Percentiles rank a stretch among this genome's conserved stretches.
Conservation (phyloP, 305 asterid genomes). For the Fraxinus nigra region DNA sequence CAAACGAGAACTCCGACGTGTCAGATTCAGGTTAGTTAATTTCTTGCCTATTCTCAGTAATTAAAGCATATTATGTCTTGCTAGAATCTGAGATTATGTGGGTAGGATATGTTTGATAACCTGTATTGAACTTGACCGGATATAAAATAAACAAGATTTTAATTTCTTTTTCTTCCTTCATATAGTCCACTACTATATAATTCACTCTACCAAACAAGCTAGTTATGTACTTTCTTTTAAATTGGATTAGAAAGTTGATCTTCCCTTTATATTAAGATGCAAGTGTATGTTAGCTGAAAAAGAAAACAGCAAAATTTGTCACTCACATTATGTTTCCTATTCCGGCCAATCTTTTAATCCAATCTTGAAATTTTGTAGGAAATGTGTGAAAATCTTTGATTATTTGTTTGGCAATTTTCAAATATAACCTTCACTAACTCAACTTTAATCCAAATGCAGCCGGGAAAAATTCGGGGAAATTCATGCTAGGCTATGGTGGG, state of each 20-base stretch:
- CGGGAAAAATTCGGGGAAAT: constrained; percentile 90
- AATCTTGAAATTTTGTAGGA: neutral
- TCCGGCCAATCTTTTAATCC: neutral
- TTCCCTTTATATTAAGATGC: neutral
- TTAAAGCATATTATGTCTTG: neutral
- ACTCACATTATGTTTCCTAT: neutral
- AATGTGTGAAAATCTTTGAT: neutral
- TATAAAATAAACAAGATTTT: neutral
- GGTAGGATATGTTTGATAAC: neutral
- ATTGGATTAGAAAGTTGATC: neutral
- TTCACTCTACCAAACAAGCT: neutral
- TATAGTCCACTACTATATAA: neutral
- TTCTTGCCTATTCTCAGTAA: neutral
- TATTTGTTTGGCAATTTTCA: neutral
- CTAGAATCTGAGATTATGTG: neutral
- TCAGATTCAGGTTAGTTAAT: constrained; percentile 71
- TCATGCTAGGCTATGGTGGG: constrained; percentile 96
- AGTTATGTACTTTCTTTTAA: neutral
- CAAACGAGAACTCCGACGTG: constrained; percentile 77
- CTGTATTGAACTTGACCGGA: neutral
- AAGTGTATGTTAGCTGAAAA: neutral
- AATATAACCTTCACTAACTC: neutral
- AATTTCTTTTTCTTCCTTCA: neutral
- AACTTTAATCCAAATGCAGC: constrained; percentile 41
- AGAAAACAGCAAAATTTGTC: neutral